Conservation (phyloP, 495 filamentous ascomycete species). For the Poronia punctata region DNA sequence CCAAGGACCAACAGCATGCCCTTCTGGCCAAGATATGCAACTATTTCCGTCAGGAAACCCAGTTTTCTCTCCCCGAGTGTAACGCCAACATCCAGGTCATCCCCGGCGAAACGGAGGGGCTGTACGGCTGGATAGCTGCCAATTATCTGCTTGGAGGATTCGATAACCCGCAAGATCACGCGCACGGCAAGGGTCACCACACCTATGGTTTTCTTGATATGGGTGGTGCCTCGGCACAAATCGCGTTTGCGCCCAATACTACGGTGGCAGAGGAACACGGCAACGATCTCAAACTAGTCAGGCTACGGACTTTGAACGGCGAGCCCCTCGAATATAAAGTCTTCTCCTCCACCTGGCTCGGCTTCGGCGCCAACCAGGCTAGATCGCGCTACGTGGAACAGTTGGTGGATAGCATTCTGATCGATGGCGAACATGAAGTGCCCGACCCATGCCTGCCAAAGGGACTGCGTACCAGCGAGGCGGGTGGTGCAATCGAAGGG, state of each 20-base stretch:
- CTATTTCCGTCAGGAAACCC: constrained; percentile 70
- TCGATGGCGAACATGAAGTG: constrained; percentile 52
- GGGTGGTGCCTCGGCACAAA: constrained; percentile 95
- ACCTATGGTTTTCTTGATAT: constrained; percentile 98
- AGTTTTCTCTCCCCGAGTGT: constrained; percentile 87
- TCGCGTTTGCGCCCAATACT: constrained; percentile 90
- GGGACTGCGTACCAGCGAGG: constrained; percentile 61
- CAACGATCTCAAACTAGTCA: constrained; percentile 78
- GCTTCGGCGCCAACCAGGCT: constrained; percentile 91
- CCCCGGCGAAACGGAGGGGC: constrained; percentile 89
- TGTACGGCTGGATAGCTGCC: constrained; percentile 99
- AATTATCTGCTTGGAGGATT: constrained; percentile 96
- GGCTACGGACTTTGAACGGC: constrained; percentile 77
- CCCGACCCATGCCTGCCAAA: constrained; percentile 88
- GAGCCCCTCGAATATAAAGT: constrained; percentile 70
- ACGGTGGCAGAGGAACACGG: constrained; percentile 89
- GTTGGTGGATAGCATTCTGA: constrained; percentile 53
- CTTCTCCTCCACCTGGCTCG: constrained; percentile 94
- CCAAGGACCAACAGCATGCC: constrained; percentile 58
- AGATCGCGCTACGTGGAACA: constrained; percentile 70
- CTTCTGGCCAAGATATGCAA: constrained; percentile 75
- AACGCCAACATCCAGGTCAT: constrained; percentile 89
- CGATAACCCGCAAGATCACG: constrained; percentile 65
- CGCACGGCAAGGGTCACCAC: constrained; percentile 76
- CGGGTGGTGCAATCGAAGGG: constrained; percentile 43